Evolutionary conservation across 768 basidiomycete species (phyloP), one percentile per base, ranked within the genome.

Genomic region (Tylopilus sp.): DNA sequence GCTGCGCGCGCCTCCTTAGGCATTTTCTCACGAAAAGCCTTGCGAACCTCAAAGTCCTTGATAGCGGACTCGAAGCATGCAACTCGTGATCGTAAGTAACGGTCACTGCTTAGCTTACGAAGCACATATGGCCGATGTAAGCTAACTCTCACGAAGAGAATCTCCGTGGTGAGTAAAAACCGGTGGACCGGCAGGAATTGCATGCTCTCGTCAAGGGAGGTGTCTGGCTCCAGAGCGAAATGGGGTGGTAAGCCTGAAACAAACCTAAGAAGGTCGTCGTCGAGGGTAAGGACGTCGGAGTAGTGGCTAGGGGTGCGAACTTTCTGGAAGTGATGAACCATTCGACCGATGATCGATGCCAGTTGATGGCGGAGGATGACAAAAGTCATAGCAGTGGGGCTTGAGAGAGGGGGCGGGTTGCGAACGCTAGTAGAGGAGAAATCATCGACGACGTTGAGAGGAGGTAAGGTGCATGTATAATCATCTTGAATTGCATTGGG

Each of bases 41-140:
- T 79, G 45, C 90, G 83, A 55, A 93, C 83, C 59, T 85, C 78
- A 64, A 89, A 94, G 67, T 96, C 93, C 63, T 84, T 86, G 60
- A 91, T 82, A 5, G 93, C 91, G 13, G 90, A 91, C 56, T 96
- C 91, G 63, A 96, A 95, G 67, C 92, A 97, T 14, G 92, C 94
- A 50, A 74, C 76, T 34, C 93, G 76, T 10, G 94, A 96, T 28
- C 86, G 84, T 36, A 81, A 73, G 71, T 90, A 95, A 19, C 89
- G 86, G 63, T 91, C 89, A 36, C 86, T 86, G 63, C 81, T 78
- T 43, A 93, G 77, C 50, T 59, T 71, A 46, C 92, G 83, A 37
- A 97, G 74, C 36, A 97, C 77, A 70, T 95, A 97, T 3, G 94
- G 94, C 28, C 94, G 82, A 69, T 96, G 87, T 29, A 93, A 72